A percentile compares a stretch with the other conserved stretches of the same genome.
Conservation (phyloP, 2,329 filamentous ascomycete genomes). For the Aspergillus melleus region DNA sequence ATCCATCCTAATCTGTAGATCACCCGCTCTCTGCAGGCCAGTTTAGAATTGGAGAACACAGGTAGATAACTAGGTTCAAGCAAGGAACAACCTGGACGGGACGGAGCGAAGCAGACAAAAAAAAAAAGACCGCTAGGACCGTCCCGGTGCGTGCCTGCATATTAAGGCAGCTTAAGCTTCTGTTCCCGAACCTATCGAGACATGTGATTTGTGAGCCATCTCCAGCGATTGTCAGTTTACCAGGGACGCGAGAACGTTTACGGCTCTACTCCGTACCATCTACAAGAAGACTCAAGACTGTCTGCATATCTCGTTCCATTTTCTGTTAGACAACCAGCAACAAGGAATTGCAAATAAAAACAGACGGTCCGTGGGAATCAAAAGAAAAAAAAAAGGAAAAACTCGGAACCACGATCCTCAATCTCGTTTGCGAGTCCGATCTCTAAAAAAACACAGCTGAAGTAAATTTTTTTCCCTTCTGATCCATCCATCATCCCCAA, state of each 20-base stretch:
- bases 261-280: no score
- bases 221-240: no score
- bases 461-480: slow-evolving; percentile 6
- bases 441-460: slow-evolving; percentile 1
- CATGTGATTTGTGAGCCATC: no score
- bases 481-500: slow-evolving; percentile 3
- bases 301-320: background rate
- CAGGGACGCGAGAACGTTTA: no score
- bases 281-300: background rate
- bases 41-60: background rate
- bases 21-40: background rate
- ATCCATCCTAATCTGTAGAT: background rate
- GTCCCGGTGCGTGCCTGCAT: background rate
- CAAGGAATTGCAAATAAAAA: background rate
- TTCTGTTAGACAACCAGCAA: background rate
- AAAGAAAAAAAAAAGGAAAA: background rate
- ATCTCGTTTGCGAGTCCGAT: background rate
- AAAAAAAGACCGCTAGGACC: background rate
- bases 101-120: background rate
- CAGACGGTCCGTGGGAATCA: background rate
- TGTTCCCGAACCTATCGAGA: no score
- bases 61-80: background rate
- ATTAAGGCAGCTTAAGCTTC: background rate
- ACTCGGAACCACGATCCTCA: background rate
- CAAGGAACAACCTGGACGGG: background rate